Evolutionary conservation across 2,329 filamentous ascomycete genomes (phyloP), one percentile per base, ranked within the genome.

Genomic region (Ophiostoma angusticollis): DNA sequence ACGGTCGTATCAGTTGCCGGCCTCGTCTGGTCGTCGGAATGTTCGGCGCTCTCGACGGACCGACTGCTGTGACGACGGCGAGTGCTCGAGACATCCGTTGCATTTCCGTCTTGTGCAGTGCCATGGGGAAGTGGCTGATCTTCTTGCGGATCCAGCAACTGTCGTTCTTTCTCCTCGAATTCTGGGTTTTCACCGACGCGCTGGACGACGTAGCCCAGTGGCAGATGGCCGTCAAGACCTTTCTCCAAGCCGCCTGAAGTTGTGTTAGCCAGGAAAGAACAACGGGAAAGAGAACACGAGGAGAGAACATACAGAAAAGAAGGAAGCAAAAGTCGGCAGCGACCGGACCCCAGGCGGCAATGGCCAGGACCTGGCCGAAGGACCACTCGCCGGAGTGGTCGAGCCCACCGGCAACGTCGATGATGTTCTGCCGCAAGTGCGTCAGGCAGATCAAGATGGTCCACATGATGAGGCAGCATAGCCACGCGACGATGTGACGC

Each of bases 361-460:
- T 36, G 9, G 47, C 43, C 12, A 49, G 23, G 19, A 49, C 38
- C 40, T 49, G 47, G 16, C 45, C 43, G 34, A 49, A 43, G 0
- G 31, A 33, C 47, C 43, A 44, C 7, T 34, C n/a, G 31, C 37
- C 31, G 18, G 41, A 39, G 3, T 11, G 19, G 38, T 40, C 45
- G 17, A 41, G 18, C 6, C 33, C 35, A 28, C 39, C 45, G 11
- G 45, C 40, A 12, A 35, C 30, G 8, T 35, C 35, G n/a, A 32
- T 13, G n/a, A 49, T 45, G 21, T 25, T 9, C n/a, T 40, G 9
- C 4, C 46, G 37, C 19, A 44, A 31, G 11, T 9, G 17, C 8
- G 40, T 39, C n/a, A 49, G 36, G 5, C 9, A 33, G 9, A 19
- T 5, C 18, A 47, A 34, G 19, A 45, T 28, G 7, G 28, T 30